Conservation (phyloP, 2,329 filamentous ascomycete genomes). For the Fusarium veterinarium region DNA sequence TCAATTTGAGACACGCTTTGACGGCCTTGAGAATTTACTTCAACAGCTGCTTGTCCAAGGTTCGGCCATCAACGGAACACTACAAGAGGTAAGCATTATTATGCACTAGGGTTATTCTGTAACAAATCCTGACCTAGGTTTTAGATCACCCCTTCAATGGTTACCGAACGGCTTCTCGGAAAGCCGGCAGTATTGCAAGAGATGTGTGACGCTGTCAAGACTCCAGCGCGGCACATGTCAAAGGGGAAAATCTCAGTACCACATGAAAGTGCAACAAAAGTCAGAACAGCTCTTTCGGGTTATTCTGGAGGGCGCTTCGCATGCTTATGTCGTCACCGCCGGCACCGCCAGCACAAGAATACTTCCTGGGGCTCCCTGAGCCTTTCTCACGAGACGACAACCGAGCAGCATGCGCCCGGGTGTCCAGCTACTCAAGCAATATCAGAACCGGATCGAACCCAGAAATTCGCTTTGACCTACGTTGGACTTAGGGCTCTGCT, state of each 20-base stretch:
- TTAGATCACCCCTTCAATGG: not conserved
- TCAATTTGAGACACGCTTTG: not conserved
- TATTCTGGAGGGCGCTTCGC: not conserved
- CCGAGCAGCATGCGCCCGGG: fast-evolving
- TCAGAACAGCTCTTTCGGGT: fast-evolving
- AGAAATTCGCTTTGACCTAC: fast-evolving
- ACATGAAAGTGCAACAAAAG: fast-evolving
- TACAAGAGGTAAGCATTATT: not conserved
- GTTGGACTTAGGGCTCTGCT: fast-evolving
- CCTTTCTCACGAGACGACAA: fast-evolving
- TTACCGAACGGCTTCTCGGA: not conserved
- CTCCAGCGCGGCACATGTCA: fast-evolving
- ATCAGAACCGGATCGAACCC: fast-evolving
- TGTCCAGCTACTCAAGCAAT: fast-evolving
- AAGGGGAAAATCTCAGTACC: fast-evolving
- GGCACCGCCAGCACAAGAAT: fast-evolving
- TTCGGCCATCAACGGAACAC: not conserved
- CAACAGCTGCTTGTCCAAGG: not conserved
- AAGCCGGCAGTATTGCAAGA: not conserved
- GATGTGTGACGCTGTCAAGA: not conserved
- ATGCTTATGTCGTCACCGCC: not conserved
- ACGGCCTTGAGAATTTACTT: fast-evolving
- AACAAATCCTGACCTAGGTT: fast-evolving
- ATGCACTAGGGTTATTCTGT: fast-evolving
- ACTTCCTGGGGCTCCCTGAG: fast-evolving